These are phyloP conservation scores for Candida koratica DNA, from an alignment of 805 yeast species.

Conservation along the genomic window DNA sequence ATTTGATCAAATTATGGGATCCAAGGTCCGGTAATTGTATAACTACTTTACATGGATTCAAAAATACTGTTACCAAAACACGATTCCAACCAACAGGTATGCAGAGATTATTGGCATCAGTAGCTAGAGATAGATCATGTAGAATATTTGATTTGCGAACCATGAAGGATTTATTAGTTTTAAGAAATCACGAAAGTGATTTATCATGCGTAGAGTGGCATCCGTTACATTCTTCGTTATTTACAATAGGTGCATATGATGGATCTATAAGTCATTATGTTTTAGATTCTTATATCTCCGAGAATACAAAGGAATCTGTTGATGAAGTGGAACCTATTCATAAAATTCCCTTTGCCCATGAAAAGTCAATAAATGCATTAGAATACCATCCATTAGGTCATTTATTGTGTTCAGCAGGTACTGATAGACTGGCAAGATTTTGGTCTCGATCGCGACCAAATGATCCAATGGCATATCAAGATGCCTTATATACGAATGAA, in stretches of 20 bases:
- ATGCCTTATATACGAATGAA: constrained; percentile 67
- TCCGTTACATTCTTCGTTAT: constrained; percentile 74
- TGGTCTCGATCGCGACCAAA: constrained; percentile 94
- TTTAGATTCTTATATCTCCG: constrained; percentile 49
- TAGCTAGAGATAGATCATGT: constrained; percentile 84
- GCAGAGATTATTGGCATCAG: constrained; percentile 69
- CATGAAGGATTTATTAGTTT: constrained; percentile 70
- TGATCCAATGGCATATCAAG: constrained; percentile 78
- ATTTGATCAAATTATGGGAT: constrained; percentile 91
- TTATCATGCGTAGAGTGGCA: constrained; percentile 88
- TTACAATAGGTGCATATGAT: constrained; percentile 84
- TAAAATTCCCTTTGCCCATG: constrained; percentile 87
- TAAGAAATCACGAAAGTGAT: constrained; percentile 80
- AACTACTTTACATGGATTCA: constrained; percentile 83
- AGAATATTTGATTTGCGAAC: constrained; percentile 83
- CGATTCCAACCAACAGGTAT: constrained; percentile 83
- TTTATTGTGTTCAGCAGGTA: constrained; percentile 84
- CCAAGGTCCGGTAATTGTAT: constrained; percentile 77
- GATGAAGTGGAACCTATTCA: constrained; percentile 43
- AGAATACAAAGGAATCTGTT: constrained; percentile 20
- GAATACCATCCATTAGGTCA: constrained; percentile 96
- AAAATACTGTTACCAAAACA: constrained; percentile 87
- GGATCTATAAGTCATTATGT: constrained; percentile 81
- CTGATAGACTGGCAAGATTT: constrained; percentile 86
- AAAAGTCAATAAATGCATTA: constrained; percentile 82